Evolutionary conservation across 495 filamentous ascomycete species (phyloP), one percentile per base, ranked within the genome.

Genomic region (Aspergillus mulundensis): DNA sequence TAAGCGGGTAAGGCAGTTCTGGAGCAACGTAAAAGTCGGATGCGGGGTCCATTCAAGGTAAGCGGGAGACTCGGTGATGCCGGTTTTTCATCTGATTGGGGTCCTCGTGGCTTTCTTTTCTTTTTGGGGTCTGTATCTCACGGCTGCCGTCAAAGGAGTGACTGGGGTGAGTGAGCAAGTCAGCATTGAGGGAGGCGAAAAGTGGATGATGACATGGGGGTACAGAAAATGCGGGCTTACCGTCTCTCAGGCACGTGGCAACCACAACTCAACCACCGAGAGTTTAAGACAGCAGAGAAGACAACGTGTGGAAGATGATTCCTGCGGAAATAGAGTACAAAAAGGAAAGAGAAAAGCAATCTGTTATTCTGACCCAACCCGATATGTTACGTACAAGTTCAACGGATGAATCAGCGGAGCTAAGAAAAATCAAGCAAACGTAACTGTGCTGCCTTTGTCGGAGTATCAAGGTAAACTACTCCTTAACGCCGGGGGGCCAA

Each of bases 41-140:
- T 63, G 61, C 61, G 61, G 61, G 61, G 61, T 63, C 50, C 55
- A 54, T 57, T 24, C 38, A 34, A 44, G 16, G 23, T 7, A 41
- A 47, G 40, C 46, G 46, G 46, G 19, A 50, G 15, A 44, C 18
- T 44, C 25, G 46, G 46, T 44, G 18, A n/a, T 23, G 32, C 12
- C 28, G 28, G 3, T n/a, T 28, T 21, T 20, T 43, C 16, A 18
- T 45, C 39, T 57, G 54, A 57, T 57, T 57, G 54, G 54, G 28
- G 39, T 19, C 32, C 25, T 38, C 46, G 14, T 7, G 19, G 7
- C 7, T 6, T 32, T 50, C 23, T 36, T 38, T 45, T 25, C 23
- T 45, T 38, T 36, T 45, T 50, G 20, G 28, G 19, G 15, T 15
- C 24, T 49, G 19, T 32, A 25, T 28, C 21, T 18, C 43, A 46